Percentiles rank a stretch among this genome's conserved stretches.
Conservation (phyloP, 179 eudicot genomes). For the Camellia oleifera region DNA sequence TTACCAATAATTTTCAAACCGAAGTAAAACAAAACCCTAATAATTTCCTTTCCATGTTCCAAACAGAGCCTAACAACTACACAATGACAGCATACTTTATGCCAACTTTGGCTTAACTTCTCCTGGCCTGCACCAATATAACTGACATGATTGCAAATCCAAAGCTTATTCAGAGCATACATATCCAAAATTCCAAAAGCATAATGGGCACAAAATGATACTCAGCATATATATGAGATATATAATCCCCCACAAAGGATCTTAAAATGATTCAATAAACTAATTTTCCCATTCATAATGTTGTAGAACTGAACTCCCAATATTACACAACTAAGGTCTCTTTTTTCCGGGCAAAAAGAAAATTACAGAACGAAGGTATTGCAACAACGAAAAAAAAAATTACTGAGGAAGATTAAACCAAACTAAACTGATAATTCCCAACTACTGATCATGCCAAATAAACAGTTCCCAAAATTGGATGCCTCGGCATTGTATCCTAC, state of each 20-base stretch:
- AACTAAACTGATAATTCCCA: neutral
- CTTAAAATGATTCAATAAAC: neutral
- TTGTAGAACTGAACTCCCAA: neutral
- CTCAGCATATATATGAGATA: neutral
- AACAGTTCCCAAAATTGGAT: constrained; percentile 9
- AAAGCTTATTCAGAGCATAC: too few species aligned
- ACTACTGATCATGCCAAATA: neutral
- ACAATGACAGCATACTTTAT: too few species aligned
- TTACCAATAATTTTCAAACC: too few species aligned
- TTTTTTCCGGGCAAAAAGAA: neutral
- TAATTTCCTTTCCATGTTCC: too few species aligned
- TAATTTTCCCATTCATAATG: neutral
- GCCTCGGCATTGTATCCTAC: constrained; percentile 5
- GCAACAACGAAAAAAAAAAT: neutral
- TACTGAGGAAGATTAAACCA: neutral
- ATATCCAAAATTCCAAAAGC: too few species aligned
- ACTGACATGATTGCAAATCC: too few species aligned
- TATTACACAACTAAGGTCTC: neutral
- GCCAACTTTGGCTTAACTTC: too few species aligned
- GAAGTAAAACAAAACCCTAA: too few species aligned
- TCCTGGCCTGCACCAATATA: too few species aligned
- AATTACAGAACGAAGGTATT: neutral
- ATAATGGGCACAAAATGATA: neutral
- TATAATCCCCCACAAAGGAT: too few species aligned
- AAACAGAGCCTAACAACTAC: too few species aligned